Conservation (phyloP, 2,329 filamentous ascomycete genomes). For the Drechslerella dactyloides region DNA sequence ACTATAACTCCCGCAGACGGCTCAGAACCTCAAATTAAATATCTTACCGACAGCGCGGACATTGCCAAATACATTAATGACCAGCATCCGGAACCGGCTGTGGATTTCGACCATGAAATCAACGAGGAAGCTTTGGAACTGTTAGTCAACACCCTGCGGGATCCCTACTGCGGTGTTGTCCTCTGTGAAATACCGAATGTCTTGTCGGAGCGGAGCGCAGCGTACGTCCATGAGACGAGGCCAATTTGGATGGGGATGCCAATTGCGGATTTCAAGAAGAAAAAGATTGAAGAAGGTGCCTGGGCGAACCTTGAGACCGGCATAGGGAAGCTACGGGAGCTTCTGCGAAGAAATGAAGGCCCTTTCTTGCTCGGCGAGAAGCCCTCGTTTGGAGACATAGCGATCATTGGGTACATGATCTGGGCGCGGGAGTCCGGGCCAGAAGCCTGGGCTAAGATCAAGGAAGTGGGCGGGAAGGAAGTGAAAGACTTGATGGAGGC, state of each 20-base stretch:
- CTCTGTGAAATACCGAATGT: constrained; percentile 60
- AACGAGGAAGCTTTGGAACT: constrained; percentile 51
- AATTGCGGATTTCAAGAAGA: constrained; percentile 61
- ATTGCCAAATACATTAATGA: constrained; percentile 68
- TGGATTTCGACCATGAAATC: constrained; percentile 60
- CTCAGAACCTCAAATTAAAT: constrained; percentile 57
- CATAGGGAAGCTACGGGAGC: constrained; percentile 56
- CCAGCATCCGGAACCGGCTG: constrained; percentile 59
- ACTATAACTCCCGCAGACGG: constrained; percentile 58
- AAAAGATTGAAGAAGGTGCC: constrained; percentile 57
- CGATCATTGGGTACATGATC: constrained; percentile 54
- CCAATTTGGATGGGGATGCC: constrained; percentile 61
- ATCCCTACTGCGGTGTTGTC: constrained; percentile 20
- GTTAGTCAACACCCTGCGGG: constrained; percentile 34
- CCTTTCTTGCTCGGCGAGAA: constrained; percentile 57
- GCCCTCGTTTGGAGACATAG: constrained; percentile 60
- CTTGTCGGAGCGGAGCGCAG: constrained; percentile 66
- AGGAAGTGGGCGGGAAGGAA: constrained; percentile 36
- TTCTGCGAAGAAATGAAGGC: constrained; percentile 56
- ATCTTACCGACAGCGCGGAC: constrained; percentile 66
- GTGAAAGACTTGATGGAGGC: constrained; percentile 31
- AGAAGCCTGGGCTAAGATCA: constrained; percentile 22
- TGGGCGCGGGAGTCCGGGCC: constrained; percentile 27
- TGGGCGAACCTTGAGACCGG: constrained; percentile 56
- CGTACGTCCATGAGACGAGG: constrained; percentile 63